Evolutionary conservation across 345 rosid species (phyloP).

Genomic region (Camelina neglecta): DNA sequence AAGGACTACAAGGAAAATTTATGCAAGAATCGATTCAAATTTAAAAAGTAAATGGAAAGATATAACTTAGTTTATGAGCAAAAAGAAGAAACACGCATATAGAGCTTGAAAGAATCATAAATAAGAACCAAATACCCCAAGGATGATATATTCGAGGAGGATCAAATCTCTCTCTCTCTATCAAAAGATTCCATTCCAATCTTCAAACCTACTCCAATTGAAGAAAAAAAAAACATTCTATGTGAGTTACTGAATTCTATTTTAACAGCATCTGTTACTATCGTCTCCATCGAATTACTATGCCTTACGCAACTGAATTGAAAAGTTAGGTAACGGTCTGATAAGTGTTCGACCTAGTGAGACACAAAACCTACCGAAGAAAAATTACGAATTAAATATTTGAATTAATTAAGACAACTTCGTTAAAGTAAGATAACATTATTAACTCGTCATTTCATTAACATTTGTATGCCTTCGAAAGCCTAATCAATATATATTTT

Average conservation of each 20-base stretch:
- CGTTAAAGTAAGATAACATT: constrained; percentile 20
- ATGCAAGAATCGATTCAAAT: constrained; percentile 36
- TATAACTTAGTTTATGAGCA: constrained; percentile 25
- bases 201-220: constrained; percentile 42
- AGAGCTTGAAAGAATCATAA: constrained; percentile 30
- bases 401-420: constrained; percentile 27
- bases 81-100: constrained; percentile 29
- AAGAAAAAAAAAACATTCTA: constrained; percentile 31
- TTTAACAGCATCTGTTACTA: constrained; percentile 35
- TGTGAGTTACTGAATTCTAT: constrained; percentile 23
- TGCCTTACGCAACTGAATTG: constrained; percentile 45
- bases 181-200: constrained; percentile 43
- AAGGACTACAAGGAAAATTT: constrained; percentile 31
- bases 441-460: constrained; percentile 5
- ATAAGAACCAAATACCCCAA: constrained; percentile 39
- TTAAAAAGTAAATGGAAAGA: constrained; percentile 29
- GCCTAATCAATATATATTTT: constrained; percentile 8
- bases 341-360: constrained; percentile 44
- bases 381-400: constrained; percentile 1
- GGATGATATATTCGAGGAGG: constrained; percentile 41
- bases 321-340: constrained; percentile 46
- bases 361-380: constrained; percentile 46
- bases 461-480: constrained; percentile 18
- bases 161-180: constrained; percentile 43
- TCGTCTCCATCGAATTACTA: constrained; percentile 42